Evolutionary conservation across 2,329 filamentous ascomycete species (phyloP).

Genomic region (Xenoacremonium recifei): DNA sequence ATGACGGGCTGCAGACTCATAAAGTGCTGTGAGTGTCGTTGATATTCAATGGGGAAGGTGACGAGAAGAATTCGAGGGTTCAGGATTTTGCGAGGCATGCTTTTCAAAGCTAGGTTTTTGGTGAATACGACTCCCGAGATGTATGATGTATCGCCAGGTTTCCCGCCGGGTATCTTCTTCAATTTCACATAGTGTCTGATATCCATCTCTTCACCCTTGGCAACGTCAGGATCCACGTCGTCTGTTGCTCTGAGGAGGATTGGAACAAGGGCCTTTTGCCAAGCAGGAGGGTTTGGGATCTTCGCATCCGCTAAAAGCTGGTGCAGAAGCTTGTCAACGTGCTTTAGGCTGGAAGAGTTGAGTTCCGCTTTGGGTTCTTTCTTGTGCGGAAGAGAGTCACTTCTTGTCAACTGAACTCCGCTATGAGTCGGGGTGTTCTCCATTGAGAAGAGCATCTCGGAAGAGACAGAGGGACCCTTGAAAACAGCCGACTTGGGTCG

Average conservation of each 20-base stretch:
- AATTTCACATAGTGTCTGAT: slow-evolving; percentile 96
- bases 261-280: slow-evolving; percentile 88
- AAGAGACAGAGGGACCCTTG: slow-evolving; percentile 53
- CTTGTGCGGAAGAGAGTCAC: slow-evolving; percentile 76
- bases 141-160: slow-evolving; percentile 89
- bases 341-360: slow-evolving; percentile 81
- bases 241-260: slow-evolving; percentile 89
- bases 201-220: slow-evolving; percentile 90
- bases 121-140: slow-evolving; percentile 96
- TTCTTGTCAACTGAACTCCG: slow-evolving; percentile 61
- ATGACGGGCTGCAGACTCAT: slow-evolving; percentile 98
- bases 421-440: slow-evolving; percentile 47
- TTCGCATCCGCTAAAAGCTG: slow-evolving; percentile 78
- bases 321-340: slow-evolving; percentile 80
- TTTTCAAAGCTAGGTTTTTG: slow-evolving; percentile 94
- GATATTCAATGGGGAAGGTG: slow-evolving; percentile 94
- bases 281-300: slow-evolving; percentile 71
- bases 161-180: slow-evolving; percentile 91
- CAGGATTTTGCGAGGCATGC: slow-evolving; percentile 83
- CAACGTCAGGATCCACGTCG: slow-evolving; percentile 90
- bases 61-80: slow-evolving; percentile 89
- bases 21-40: slow-evolving; percentile 82
- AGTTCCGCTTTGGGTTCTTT: slow-evolving; percentile 77
- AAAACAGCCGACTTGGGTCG: slow-evolving; percentile 58
- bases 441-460: slow-evolving; percentile 48